These are phyloP conservation scores for Vachellia pachyceras DNA, from an alignment of 306 rosid genomes.

Conservation along the genomic window DNA sequence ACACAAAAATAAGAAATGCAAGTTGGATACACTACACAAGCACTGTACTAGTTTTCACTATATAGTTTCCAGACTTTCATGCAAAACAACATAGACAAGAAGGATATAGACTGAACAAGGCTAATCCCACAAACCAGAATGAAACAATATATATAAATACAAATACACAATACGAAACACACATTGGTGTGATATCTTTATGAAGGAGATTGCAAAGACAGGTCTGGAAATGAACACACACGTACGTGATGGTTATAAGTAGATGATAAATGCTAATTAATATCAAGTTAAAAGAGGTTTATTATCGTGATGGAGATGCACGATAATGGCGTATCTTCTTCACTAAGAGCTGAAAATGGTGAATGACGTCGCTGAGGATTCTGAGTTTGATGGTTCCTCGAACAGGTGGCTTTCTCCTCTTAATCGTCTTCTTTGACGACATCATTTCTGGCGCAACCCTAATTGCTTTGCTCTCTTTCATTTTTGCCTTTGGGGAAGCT, in stretches of 20 bases:
- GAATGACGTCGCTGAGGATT: background rate
- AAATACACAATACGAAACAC: background rate
- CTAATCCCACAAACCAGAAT: background rate
- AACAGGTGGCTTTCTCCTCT: background rate
- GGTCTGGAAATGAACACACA: background rate
- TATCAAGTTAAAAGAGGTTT: background rate
- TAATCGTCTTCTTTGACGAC: background rate
- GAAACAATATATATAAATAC: background rate
- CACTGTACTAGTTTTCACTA: background rate
- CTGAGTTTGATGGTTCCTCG: conserved; percentile 7
- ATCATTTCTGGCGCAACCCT: background rate
- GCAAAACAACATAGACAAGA: background rate
- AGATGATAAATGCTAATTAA: too few relatives aligned
- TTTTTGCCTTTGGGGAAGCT: background rate
- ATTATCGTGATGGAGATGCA: background rate
- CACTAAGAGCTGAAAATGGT: background rate
- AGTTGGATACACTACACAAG: background rate
- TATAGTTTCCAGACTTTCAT: background rate
- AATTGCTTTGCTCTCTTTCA: background rate
- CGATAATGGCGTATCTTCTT: background rate
- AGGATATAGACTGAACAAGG: background rate
- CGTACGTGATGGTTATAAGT: too few relatives aligned
- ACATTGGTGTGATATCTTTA: background rate
- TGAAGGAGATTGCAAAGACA: background rate
- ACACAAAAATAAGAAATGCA: background rate